These are phyloP conservation scores for Talaromyces sp. DNA, from an alignment of 2,329 filamentous ascomycete species.

Conservation along the genomic window DNA sequence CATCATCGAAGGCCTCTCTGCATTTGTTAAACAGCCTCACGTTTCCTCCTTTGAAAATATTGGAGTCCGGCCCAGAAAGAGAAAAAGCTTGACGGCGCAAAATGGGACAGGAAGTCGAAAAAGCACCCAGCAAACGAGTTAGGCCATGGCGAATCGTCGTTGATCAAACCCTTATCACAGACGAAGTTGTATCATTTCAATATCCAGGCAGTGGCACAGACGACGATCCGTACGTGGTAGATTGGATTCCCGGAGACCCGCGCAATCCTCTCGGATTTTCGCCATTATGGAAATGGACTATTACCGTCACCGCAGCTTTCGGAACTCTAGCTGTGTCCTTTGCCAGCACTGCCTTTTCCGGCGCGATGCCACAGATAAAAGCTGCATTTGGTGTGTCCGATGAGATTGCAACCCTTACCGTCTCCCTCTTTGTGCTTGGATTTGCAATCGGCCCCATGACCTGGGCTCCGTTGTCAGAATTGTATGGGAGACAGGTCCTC, in stretches of 20 bases:
- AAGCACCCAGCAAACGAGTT: not conserved
- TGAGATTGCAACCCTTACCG: not conserved
- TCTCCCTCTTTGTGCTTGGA: conserved; percentile 30
- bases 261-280: not conserved
- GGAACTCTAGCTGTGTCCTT: not conserved
- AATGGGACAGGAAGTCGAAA: conserved; percentile 5
- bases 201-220: conserved; percentile 1
- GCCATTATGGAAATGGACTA: not conserved
- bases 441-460: conserved; percentile 57
- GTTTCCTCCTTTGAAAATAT: not conserved
- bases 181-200: not conserved
- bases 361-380: not conserved
- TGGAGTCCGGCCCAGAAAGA: not conserved
- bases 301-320: not conserved
- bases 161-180: not conserved
- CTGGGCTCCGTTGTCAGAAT: conserved; percentile 56
- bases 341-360: not conserved
- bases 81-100: conserved; percentile 11
- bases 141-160: not conserved
- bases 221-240: not conserved
- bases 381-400: not conserved
- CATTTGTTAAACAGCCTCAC: not conserved
- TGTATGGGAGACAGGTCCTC: conserved; percentile 50
- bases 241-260: conserved; percentile 3
- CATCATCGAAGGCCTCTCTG: no score